Evolutionary conservation across 2,329 filamentous ascomycete genomes (phyloP), one percentile per base, ranked within the genome.

Genomic region (Clonostachys rosea): DNA sequence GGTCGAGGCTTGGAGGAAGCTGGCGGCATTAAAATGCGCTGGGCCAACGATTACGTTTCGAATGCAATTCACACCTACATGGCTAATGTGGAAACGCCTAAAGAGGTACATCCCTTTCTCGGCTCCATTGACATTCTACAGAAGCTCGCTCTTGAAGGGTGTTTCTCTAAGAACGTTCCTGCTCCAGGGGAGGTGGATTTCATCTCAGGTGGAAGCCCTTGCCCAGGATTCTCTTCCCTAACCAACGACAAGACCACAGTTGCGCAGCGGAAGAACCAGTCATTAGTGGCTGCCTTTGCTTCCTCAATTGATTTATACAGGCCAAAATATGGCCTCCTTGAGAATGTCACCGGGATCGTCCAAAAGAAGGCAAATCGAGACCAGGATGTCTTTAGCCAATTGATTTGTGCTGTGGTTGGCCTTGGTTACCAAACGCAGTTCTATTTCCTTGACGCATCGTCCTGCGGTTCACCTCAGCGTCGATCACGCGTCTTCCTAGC

Each of bases 381-480:
- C 5, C 72, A 85, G 17, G 87, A 89, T 49, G 79, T 89, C 0
- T 83, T 91, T 45, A 83, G 83, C 2, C 87, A 91, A 54, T 69
- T 94, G 0, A 71, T 94, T 10, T 87, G 85, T 51, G 76, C 83
- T 1, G 66, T 94, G 1, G 84, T 92, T 0, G 86, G 84, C 0
- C 71, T 94, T 52, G 89, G 88, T 0, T 95, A 94, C 54, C 89
- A 95, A 57, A 71, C 82, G 0, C 79, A 86, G 39, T 75, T 88
- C 36, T 81, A 83, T 47, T 70, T 85, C 1, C 69, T 88, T 17
- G 87, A 91, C 52, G 78, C 87, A 0, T 89, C 85, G 73, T 79
- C 78, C 0, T 81, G 78, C 52, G 86, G 87, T 1, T 81, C 83
- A 3, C 68, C 81, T 0, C 88, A 94, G 58, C 69, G 66, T 4